A percentile compares a stretch with the other conserved stretches of the same genome.
These are phyloP conservation scores for Cercospora zeina DNA, from an alignment of 2,329 filamentous ascomycete species.

Conservation along the genomic window DNA sequence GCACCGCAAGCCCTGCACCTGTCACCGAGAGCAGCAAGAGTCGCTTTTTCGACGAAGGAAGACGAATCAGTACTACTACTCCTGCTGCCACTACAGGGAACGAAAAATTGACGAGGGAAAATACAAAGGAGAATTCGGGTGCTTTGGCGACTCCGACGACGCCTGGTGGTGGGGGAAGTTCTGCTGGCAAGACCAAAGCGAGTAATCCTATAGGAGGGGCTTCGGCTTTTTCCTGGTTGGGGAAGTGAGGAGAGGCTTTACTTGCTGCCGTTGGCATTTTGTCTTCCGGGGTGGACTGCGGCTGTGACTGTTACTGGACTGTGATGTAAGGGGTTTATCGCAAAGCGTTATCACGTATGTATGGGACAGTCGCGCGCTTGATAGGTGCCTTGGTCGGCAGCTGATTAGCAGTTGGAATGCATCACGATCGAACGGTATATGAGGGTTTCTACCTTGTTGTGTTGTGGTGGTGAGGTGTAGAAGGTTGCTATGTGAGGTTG, in stretches of 20 bases:
- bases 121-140: slow-evolving; percentile 40
- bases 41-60: slow-evolving; percentile 54
- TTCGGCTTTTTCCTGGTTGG: slow-evolving; percentile 81
- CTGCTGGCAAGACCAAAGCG: slow-evolving; percentile 36
- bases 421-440: not conserved
- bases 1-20: slow-evolving; percentile 29
- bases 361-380: no score
- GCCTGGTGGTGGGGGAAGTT: slow-evolving; percentile 19
- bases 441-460: not conserved
- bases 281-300: not conserved
- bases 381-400: not conserved
- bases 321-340: not conserved
- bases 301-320: not conserved
- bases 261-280: not conserved
- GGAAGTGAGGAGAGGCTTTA: not conserved
- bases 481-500: not conserved
- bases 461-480: not conserved
- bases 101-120: slow-evolving; percentile 19
- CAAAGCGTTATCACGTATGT: not conserved
- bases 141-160: slow-evolving; percentile 16
- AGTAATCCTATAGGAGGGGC: slow-evolving; percentile 88
- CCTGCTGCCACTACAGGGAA: slow-evolving; percentile 19
- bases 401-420: slow-evolving; percentile 1
- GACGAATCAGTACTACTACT: slow-evolving; percentile 33
- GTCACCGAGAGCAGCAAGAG: slow-evolving; percentile 39